A percentile compares a stretch with the other conserved stretches of the same genome.
Conservation (phyloP, 2,329 filamentous ascomycete species). For the Fulvia fulva region DNA sequence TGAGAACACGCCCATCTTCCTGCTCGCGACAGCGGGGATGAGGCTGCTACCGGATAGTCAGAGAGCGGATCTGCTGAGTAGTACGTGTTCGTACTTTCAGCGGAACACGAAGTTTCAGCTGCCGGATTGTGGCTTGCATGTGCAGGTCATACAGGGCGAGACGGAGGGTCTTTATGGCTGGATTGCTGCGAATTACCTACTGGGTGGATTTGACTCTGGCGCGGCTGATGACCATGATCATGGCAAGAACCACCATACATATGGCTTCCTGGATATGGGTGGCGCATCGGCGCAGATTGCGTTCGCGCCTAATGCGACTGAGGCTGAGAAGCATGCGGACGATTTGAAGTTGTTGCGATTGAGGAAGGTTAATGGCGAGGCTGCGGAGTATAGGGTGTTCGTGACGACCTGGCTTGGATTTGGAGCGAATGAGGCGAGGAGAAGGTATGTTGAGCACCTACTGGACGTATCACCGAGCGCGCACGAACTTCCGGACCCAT, state of each 20-base stretch:
- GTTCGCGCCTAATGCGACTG: constrained; percentile 89
- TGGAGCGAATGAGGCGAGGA: constrained; percentile 88
- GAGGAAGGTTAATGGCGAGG: constrained; percentile 73
- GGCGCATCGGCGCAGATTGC: constrained; percentile 97
- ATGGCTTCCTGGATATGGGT: constrained; percentile 97
- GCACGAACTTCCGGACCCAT: constrained; percentile 86
- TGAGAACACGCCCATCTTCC: constrained; percentile 81
- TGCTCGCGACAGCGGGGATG: constrained; percentile 95
- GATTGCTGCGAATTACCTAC: constrained; percentile 93
- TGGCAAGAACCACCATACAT: constrained; percentile 86
- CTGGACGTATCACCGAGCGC: constrained; percentile 59
- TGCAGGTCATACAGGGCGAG: constrained; percentile 92
- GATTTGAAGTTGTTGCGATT: constrained; percentile 83
- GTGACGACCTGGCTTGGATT: constrained; percentile 96
- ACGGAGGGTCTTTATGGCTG: constrained; percentile 96
- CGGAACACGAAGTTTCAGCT: constrained; percentile 74
- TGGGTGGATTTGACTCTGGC: constrained; percentile 76
- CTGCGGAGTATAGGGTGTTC: constrained; percentile 83
- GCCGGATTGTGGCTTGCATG: constrained; percentile 82
- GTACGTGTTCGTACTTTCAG: constrained; percentile 79
- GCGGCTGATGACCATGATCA: constrained; percentile 68
- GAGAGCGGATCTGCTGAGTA: constrained; percentile 66
- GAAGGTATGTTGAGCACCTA: constrained; percentile 77
- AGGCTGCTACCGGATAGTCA: constrained; percentile 73
- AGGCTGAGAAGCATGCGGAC: constrained; percentile 82